Base-by-base conservation (phyloP, 805 yeast genomes). In the Candida ovalis region DNA sequence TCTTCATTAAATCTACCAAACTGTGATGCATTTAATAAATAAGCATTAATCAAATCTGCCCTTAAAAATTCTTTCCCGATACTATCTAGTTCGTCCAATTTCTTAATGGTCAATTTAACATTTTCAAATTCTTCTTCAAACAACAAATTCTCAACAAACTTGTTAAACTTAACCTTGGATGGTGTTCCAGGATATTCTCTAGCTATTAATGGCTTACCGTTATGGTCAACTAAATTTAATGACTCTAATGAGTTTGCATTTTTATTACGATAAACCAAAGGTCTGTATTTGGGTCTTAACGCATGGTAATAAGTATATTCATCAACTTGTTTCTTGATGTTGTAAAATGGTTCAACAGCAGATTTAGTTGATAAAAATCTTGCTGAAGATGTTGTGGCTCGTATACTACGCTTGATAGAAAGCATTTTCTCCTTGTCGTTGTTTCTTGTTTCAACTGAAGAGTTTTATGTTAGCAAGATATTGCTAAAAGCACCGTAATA, bases 281-380 rank as follows among this genome's bases (percentile, higher is more conserved):
- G 57, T 35, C 48, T 56, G 53, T 58, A 51, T 35, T 52, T 55
- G 19, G 57, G 54, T 1, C 59, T 53, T 12, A 63, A 36, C 9
- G 61, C 43, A 21, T 54, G 49, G 50, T 44, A 60, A 42, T 64
- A 59, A 18, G 58, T 50, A 33, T 54, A 66, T n/a, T 61, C 64
- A 44, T 66, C 69, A 21, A 66, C 53, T 35, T 60, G 60, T 21
- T 54, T 51, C 41, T 64, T 65, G 42, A 63, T 61, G 13, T 49
- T 44, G 44, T 59, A 61, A 15, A 44, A 44, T 10, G 39, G 30
- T 15, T 41, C 41, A n/a, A 24, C 41, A 10, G 18, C 9, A 7
- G 27, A n/a, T 23, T 24, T 15, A 2, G 41, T 39, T 8, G 40
- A 37, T 21, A 23, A 21, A 17, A 40, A 22, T n/a, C 25, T 18